Conservation (phyloP, 2,329 filamentous ascomycete genomes). For the Phyllosticta ampelicida region DNA sequence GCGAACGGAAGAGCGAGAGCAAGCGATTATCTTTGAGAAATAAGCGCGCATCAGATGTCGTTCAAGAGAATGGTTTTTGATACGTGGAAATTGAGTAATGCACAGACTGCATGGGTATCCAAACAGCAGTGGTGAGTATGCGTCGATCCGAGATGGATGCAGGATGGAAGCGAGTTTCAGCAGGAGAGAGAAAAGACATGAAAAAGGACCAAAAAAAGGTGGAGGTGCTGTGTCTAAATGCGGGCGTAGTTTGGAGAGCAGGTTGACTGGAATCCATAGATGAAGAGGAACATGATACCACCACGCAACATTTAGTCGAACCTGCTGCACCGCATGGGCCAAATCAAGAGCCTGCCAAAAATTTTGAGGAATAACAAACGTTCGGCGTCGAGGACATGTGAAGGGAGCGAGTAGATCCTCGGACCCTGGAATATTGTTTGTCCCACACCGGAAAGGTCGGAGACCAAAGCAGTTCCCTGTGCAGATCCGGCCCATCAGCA, state of each 20-base stretch:
- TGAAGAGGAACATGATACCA: not conserved
- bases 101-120: not conserved
- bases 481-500: not conserved
- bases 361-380: not conserved
- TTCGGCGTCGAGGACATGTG: not conserved
- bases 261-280: not conserved
- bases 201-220: not conserved
- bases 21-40: slow-evolving; percentile 18
- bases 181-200: not conserved
- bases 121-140: not conserved
- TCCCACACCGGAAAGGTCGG: not conserved
- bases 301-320: not conserved
- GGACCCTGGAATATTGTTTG: not conserved
- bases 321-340: not conserved
- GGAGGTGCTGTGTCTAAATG: not conserved
- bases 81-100: not conserved
- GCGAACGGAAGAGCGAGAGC: slow-evolving; percentile 17
- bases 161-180: not conserved
- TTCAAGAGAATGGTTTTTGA: not conserved
- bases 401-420: not conserved
- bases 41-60: not conserved
- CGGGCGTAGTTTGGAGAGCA: not conserved
- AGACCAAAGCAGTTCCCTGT: not conserved
- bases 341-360: not conserved
- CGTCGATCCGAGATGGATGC: not conserved